Evolutionary conservation across 352 stramenopile genomes (phyloP).

Genomic region (Globisporangium radiosum): DNA sequence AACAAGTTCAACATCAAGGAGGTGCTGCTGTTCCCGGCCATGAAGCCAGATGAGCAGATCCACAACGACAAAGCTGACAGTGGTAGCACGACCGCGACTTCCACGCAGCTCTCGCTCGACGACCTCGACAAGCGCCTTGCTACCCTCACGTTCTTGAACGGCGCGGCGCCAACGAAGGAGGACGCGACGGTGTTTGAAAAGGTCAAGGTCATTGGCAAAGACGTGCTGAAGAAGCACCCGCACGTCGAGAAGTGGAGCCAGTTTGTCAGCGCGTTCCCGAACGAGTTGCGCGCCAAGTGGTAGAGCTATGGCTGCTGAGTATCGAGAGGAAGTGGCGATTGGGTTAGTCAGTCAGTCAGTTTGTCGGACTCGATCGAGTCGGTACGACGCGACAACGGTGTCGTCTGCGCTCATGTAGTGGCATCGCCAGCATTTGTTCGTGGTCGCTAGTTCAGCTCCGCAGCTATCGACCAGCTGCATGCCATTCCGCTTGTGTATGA

Average conservation of each 20-base stretch:
- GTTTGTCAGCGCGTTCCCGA: conserved; percentile 69
- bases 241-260: conserved; percentile 73
- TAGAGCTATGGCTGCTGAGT: conserved; percentile 16
- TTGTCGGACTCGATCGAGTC: too few species aligned
- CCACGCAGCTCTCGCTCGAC: conserved; percentile 22
- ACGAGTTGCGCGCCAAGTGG: conserved; percentile 72
- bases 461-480: too few species aligned
- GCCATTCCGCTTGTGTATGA: too few species aligned
- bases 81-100: not conserved
- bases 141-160: conserved; percentile 57
- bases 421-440: too few species aligned
- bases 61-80: conserved; percentile 8
- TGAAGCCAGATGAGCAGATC: conserved; percentile 94
- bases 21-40: conserved; percentile 98
- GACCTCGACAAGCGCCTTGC: conserved; percentile 63
- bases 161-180: conserved; percentile 62
- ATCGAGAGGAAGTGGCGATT: too few species aligned
- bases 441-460: too few species aligned
- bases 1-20: conserved; percentile 96
- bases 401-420: too few species aligned
- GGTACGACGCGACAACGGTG: too few species aligned
- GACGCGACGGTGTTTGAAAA: conserved; percentile 57
- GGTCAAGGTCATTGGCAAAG: conserved; percentile 74
- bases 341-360: too few species aligned
- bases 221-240: conserved; percentile 65